These are phyloP conservation scores for Leccinum variicolor DNA, from an alignment of 768 basidiomycete species.

Conservation along the genomic window DNA sequence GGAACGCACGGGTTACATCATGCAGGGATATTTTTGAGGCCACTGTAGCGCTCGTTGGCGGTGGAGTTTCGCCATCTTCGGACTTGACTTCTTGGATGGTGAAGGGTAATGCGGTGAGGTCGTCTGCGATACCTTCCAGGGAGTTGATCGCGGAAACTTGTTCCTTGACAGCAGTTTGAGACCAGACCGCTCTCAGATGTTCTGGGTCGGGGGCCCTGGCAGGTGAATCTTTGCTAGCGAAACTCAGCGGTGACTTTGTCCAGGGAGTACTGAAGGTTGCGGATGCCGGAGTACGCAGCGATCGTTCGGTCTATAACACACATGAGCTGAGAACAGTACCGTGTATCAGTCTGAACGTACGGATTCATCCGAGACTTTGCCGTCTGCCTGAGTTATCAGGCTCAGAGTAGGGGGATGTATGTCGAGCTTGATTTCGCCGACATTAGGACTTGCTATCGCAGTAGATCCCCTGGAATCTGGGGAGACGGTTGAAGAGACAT, in stretches of 20 bases:
- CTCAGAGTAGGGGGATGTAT: conserved; percentile 16
- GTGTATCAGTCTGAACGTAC: conserved; percentile 35
- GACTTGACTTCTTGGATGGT: conserved; percentile 84
- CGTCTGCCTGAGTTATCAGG: conserved; percentile 37
- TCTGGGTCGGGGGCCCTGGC: conserved; percentile 76
- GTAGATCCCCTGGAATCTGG: conserved; percentile 7
- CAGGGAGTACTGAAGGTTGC: conserved; percentile 42
- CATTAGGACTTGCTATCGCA: conserved; percentile 6
- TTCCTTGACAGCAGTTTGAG: conserved; percentile 71
- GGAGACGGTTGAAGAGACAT: conserved; percentile 1
- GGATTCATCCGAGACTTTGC: conserved; percentile 51
- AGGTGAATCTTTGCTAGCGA: conserved; percentile 64
- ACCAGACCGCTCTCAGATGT: conserved; percentile 83
- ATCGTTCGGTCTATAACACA: conserved; percentile 37
- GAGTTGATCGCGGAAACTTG: conserved; percentile 70
- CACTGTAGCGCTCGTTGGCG: conserved; percentile 51
- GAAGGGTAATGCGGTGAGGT: conserved; percentile 75
- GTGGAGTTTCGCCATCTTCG: conserved; percentile 80
- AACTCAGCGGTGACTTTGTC: conserved; percentile 48
- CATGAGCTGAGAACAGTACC: conserved; percentile 10
- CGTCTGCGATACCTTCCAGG: conserved; percentile 79
- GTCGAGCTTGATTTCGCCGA: conserved; percentile 7
- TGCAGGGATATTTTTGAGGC: conserved; percentile 76
- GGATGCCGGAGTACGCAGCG: conserved; percentile 46
- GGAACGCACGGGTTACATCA: conserved; percentile 84